A percentile compares a stretch with the other conserved stretches of the same genome.
These are phyloP conservation scores for Aspergillus tanneri DNA, from an alignment of 2,329 filamentous ascomycete genomes.

Conservation along the genomic window DNA sequence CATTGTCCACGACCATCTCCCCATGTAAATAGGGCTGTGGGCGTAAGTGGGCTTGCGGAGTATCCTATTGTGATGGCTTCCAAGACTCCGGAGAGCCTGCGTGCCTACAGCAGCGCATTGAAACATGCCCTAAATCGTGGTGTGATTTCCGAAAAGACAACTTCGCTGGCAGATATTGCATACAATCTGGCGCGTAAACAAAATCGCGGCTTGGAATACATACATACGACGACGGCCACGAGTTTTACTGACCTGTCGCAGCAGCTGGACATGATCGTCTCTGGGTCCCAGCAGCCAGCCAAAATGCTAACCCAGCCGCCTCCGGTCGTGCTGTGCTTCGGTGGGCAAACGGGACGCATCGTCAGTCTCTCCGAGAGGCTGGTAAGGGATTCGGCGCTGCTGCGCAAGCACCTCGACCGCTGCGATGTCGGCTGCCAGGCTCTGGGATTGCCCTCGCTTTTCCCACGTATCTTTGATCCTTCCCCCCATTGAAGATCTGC, in stretches of 20 bases:
- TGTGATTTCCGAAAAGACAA: no score
- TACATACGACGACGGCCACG: no score
- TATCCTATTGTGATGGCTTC: no score
- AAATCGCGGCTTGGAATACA: no score
- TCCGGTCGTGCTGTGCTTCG: conserved; percentile 38
- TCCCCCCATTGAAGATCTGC: conserved; percentile 9
- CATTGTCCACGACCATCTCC: not conserved
- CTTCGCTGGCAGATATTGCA: no score
- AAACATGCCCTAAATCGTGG: no score
- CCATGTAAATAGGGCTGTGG: conserved; percentile 16
- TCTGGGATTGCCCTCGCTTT: conserved; percentile 34
- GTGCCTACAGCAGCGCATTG: no score
- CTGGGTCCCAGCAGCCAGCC: no score
- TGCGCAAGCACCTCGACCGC: conserved; percentile 34
- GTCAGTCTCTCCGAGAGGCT: conserved; percentile 25
- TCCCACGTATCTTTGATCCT: no score
- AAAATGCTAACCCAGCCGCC: not conserved
- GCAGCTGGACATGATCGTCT: not conserved
- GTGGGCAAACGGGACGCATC: conserved; percentile 36
- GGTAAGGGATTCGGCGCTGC: conserved; percentile 24
- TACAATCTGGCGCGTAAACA: no score
- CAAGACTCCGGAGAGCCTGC: no score
- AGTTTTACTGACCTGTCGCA: not conserved
- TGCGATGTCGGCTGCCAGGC: conserved; percentile 31
- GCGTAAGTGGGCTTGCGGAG: no score